phyloP scores from a whole-genome alignment of 345 rosid genomes.

The Cardamine resedifolia region DNA sequence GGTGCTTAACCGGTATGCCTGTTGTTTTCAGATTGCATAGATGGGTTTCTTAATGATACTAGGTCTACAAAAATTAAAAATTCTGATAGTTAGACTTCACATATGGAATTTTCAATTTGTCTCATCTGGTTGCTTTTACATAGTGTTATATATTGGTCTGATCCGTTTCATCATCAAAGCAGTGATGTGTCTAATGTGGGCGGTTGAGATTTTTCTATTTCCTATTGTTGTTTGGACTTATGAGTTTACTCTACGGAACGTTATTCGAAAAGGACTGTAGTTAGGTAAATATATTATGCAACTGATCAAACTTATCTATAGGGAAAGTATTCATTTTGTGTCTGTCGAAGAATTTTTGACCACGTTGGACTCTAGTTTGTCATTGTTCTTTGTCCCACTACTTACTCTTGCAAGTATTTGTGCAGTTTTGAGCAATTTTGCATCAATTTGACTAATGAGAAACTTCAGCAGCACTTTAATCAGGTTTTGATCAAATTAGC shows the following conservation, averaged over 20 bases:
- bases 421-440: constrained; percentile 99
- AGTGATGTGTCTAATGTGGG: constrained; percentile 15
- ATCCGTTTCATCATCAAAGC: constrained; percentile 21
- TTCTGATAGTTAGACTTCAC: constrained; percentile 2
- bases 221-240: constrained; percentile 20
- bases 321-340: neutral
- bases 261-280: neutral
- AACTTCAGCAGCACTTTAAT: constrained; percentile 98
- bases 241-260: neutral
- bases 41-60: constrained; percentile 34
- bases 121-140: constrained; percentile 15
- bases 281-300: neutral
- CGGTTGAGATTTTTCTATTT: constrained; percentile 2
- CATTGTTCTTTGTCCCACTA: constrained; percentile 16
- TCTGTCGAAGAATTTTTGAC: neutral
- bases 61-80: neutral
- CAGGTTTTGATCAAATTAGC: constrained; percentile 59
- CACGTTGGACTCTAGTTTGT: neutral
- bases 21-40: constrained; percentile 44
- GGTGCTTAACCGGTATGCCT: constrained; percentile 90
- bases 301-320: neutral
- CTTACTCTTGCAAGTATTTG: constrained; percentile 30
- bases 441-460: constrained; percentile 98
- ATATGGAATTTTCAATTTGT: neutral
- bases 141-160: constrained; percentile 15